Evolutionary conservation across 192 early-diverging fungal species (phyloP), one percentile per base, ranked within the genome.

Genomic region (Kappamyces sp.): DNA sequence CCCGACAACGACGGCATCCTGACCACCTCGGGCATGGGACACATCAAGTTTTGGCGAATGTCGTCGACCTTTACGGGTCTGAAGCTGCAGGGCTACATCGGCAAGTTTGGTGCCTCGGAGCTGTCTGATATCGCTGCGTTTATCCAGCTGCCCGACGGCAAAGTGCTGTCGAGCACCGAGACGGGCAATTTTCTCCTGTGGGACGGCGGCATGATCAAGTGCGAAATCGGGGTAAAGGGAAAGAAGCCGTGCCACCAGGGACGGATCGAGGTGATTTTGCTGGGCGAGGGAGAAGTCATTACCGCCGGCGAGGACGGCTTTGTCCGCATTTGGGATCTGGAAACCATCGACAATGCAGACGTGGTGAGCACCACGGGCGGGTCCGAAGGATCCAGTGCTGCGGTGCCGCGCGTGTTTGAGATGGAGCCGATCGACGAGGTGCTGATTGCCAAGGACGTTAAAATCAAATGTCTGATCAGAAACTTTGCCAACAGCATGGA

Each of bases 1-100:
- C 75, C 71, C 9, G 78, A 78, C 40, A 78, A 65, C 40, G 77
- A 79, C 58, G 77, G 74, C 7, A 69, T 66, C 12, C 62, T 84
- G 35, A 78, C 76, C 13, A 84, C 82, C 2, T 74, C 82, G 6
- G 82, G 82, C 39, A 84, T 83, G 79, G 82, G 82, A 5, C 82
- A 84, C 62, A 84, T 84, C 44, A 84, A 83, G 62, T 84, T 84
- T 61, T 84, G 82, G 82, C 60, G 65, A 48, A 83, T 84, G 72
- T 51, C 78, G 0, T 69, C 66, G 3, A 84, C 82, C 1, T 84
- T 84, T 60, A 84, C 82, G 2, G 82, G 82, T 3, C 63, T 84
- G 3, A 84, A 84, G 51, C 68, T 84, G 31, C 82, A 84, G 62
- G 79, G 75, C 6, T 81, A 75, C 49, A 42, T 84, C 34, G 82